Percentiles rank a stretch among this genome's conserved stretches.
These are phyloP conservation scores for Kluyveromyces aestuarii DNA, from an alignment of 805 yeast species.

Conservation along the genomic window DNA sequence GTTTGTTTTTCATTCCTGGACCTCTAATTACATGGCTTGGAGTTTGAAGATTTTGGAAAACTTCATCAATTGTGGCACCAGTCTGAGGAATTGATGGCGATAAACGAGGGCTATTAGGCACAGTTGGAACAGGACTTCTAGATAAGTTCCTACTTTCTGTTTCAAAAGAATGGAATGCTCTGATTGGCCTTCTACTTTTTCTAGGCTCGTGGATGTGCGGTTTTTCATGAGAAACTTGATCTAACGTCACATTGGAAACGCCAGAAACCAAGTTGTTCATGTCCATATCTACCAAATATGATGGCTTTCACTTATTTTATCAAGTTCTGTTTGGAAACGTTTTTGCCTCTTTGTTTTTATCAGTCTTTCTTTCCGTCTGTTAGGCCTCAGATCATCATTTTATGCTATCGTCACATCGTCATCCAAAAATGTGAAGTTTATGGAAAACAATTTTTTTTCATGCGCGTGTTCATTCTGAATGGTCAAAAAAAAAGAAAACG, in stretches of 20 bases:
- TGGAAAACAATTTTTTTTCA: background rate
- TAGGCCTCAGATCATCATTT: background rate
- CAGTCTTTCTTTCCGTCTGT: background rate
- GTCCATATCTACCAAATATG: slow-evolving; percentile 3
- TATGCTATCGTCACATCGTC: too few relatives aligned
- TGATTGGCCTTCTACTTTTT: slow-evolving; percentile 23
- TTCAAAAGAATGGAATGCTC: slow-evolving; percentile 23
- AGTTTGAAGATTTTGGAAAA: background rate
- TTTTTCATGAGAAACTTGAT: slow-evolving; percentile 8
- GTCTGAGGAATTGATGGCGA: background rate
- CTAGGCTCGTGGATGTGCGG: slow-evolving; percentile 6
- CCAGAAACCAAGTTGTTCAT: slow-evolving; percentile 12
- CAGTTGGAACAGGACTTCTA: background rate
- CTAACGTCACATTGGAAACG: slow-evolving; percentile 16
- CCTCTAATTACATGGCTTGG: background rate
- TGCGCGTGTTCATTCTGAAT: background rate
- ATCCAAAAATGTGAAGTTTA: too few relatives aligned
- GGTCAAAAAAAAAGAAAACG: background rate
- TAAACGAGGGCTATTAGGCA: background rate
- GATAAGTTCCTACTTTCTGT: background rate
- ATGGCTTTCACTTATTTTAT: background rate
- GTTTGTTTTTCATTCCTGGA: background rate
- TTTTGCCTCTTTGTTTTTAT: background rate
- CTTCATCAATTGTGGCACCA: background rate
- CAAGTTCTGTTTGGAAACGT: background rate